A percentile compares a stretch with the other conserved stretches of the same genome.
phyloP scores from a whole-genome alignment of 495 filamentous ascomycete species.

The Lasiosphaeria ovina region DNA sequence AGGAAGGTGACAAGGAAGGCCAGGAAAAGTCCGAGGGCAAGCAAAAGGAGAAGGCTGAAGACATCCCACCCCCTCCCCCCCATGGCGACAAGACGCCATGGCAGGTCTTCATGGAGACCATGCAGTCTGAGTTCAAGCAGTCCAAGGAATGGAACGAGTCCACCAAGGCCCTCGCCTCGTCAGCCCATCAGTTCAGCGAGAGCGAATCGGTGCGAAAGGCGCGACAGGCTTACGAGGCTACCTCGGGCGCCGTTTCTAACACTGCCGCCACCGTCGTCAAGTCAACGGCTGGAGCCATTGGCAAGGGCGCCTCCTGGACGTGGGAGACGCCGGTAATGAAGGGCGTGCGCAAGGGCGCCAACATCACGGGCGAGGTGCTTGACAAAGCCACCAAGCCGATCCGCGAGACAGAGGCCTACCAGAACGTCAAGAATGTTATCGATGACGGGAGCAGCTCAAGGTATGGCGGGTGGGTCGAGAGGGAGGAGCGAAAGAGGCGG shows the following conservation, averaged over 20 bases:
- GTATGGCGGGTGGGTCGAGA: conserved; percentile 95
- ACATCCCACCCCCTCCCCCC: conserved; percentile 84
- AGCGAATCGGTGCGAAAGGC: conserved; percentile 88
- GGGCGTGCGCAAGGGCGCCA: conserved; percentile 83
- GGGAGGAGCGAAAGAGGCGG: conserved; percentile 80
- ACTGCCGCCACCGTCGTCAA: conserved; percentile 77
- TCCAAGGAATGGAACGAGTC: conserved; percentile 99
- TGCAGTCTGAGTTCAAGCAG: conserved; percentile 87
- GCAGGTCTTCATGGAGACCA: conserved; percentile 96
- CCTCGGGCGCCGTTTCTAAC: conserved; percentile 69
- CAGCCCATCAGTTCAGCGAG: conserved; percentile 87
- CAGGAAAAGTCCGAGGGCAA: conserved; percentile 43
- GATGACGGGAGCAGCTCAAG: conserved; percentile 95
- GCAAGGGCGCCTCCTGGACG: conserved; percentile 88
- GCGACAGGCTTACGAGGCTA: conserved; percentile 77
- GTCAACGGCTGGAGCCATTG: conserved; percentile 78
- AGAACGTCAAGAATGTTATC: conserved; percentile 91
- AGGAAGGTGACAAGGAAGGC: conserved; percentile 41
- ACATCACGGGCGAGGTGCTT: conserved; percentile 76
- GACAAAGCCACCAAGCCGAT: conserved; percentile 94
- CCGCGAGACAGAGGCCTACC: conserved; percentile 88
- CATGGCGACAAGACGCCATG: conserved; percentile 97
- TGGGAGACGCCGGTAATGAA: conserved; percentile 95
- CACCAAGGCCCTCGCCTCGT: conserved; percentile 86
- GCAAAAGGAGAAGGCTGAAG: conserved; percentile 63